These are phyloP conservation scores for Sicyos edulis DNA, from an alignment of 306 rosid genomes.

Conservation along the genomic window DNA sequence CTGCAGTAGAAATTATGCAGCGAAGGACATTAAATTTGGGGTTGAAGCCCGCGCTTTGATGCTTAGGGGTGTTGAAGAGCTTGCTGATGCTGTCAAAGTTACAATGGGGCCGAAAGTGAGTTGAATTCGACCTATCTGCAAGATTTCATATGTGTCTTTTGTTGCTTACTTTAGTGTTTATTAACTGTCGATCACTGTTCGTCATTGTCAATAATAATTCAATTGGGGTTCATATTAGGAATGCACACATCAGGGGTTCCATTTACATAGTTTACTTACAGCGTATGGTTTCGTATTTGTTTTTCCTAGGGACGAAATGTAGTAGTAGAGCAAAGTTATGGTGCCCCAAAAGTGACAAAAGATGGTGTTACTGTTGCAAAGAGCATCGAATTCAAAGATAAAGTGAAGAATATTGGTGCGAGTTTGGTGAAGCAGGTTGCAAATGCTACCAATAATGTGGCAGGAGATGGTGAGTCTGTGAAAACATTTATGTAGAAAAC, in stretches of 20 bases:
- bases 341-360: conserved; percentile 51
- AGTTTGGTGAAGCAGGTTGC: conserved; percentile 54
- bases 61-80: conserved; percentile 54
- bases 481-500: neutral
- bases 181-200: neutral
- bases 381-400: conserved; percentile 45
- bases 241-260: neutral
- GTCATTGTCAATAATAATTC: neutral
- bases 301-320: conserved; percentile 45
- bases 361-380: conserved; percentile 56
- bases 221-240: neutral
- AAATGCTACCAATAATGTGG: conserved; percentile 51
- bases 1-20: conserved; percentile 45
- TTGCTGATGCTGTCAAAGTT: conserved; percentile 39
- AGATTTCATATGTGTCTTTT: neutral
- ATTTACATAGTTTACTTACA: neutral
- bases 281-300: neutral
- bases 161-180: neutral
- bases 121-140: neutral
- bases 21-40: conserved; percentile 47
- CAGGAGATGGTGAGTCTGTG: conserved; percentile 43
- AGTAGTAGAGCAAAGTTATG: conserved; percentile 48
- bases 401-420: conserved; percentile 45
- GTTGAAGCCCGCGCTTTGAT: conserved; percentile 43
- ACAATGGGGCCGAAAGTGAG: conserved; percentile 19